Percentiles rank a stretch among this genome's conserved stretches.
Evolutionary conservation across 1,284 basidiomycete species (phyloP).

Genomic region (Fomitopsis betulina): DNA sequence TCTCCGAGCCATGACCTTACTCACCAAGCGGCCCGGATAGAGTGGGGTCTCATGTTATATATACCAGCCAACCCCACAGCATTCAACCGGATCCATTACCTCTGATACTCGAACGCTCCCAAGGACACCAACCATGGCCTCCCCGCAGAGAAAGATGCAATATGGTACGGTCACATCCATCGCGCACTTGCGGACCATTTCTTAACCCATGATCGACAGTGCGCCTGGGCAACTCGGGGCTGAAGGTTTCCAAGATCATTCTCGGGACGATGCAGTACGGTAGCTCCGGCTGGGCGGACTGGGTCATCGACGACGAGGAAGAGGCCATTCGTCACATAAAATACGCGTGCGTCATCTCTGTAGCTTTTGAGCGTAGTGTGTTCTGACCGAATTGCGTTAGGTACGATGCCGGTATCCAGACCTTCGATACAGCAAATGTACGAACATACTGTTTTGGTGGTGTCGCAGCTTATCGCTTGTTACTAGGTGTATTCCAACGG

Average conservation of each 20-base stretch:
- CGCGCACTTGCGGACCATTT: neutral
- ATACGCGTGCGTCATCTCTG: slow-evolving; percentile 25
- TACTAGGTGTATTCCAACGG: slow-evolving; percentile 41
- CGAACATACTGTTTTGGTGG: neutral
- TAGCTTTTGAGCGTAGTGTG: neutral
- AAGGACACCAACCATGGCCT: neutral
- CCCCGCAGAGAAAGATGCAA: slow-evolving; percentile 3
- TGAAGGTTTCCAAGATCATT: slow-evolving; percentile 41
- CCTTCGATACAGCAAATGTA: slow-evolving; percentile 47
- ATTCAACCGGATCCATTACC: neutral
- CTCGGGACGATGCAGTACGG: slow-evolving; percentile 44
- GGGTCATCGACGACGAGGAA: slow-evolving; percentile 37
- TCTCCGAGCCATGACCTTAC: too few species aligned
- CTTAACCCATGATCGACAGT: slow-evolving; percentile 19
- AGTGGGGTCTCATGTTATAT: too few species aligned
- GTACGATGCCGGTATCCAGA: slow-evolving; percentile 43
- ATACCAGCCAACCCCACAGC: neutral
- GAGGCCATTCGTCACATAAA: slow-evolving; percentile 35
- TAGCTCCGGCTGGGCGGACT: slow-evolving; percentile 28
- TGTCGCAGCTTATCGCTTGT: neutral
- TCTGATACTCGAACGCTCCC: neutral
- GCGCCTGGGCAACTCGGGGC: slow-evolving; percentile 39
- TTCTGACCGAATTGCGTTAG: neutral
- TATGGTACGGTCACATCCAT: neutral
- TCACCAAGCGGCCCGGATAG: too few species aligned